phyloP scores from a whole-genome alignment of 1,284 basidiomycete genomes.

The Boletus smithii region DNA sequence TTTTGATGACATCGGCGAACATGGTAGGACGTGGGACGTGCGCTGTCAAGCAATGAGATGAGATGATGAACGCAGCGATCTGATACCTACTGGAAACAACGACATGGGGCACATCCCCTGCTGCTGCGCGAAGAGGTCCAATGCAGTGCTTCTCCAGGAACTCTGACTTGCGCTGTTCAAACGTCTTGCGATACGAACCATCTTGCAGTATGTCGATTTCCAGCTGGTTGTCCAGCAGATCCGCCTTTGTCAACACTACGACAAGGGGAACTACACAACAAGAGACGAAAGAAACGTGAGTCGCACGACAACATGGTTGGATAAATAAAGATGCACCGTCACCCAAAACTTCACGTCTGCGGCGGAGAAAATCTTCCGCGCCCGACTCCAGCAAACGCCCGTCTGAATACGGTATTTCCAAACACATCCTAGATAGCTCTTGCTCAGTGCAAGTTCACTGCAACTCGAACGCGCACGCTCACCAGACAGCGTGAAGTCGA shows the following conservation, averaged over 20 bases:
- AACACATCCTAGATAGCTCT: slow-evolving; percentile 11
- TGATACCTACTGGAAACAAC: slow-evolving; percentile 13
- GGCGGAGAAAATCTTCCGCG: slow-evolving; percentile 12
- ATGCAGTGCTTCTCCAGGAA: slow-evolving; percentile 8
- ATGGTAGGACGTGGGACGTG: neutral
- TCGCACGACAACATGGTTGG: neutral
- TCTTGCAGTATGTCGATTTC: neutral
- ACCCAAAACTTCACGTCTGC: slow-evolving; percentile 11
- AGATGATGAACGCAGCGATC: neutral
- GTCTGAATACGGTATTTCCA: slow-evolving; percentile 11
- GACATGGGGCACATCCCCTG: slow-evolving; percentile 2
- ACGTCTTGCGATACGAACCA: neutral
- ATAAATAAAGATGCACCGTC: slow-evolving; percentile 3
- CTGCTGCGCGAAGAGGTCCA: neutral
- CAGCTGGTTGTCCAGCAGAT: slow-evolving; percentile 5
- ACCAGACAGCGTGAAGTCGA: slow-evolving; percentile 19
- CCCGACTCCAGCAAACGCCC: slow-evolving; percentile 18
- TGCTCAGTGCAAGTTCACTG: neutral
- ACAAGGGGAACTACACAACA: slow-evolving; percentile 15
- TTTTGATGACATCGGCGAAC: neutral
- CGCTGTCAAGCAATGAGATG: neutral
- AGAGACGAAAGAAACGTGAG: neutral
- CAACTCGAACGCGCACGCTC: neutral
- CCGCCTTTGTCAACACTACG: slow-evolving; percentile 17
- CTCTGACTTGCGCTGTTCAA: neutral